Base-by-base conservation (phyloP, 306 rosid species). In the Prunus mume region DNA sequence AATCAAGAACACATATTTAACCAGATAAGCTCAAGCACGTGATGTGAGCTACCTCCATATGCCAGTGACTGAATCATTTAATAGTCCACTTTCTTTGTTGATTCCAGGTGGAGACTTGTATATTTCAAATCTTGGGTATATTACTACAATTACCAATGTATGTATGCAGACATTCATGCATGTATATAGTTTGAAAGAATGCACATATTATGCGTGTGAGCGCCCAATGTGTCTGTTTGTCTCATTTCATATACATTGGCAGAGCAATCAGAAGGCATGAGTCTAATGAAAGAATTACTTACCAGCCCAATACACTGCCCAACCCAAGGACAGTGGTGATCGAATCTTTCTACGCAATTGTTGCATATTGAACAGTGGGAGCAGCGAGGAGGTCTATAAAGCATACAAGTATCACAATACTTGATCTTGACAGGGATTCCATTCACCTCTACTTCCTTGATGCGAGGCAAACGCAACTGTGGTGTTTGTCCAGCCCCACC, bases 271-370 rank as follows among this genome's bases (percentile, higher is more conserved):
- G 69, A 65, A 63, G 43, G 76, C 70, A 78, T 54, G 49, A 70
- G 19, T 20, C 58, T 20, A 71, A 2, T 5, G 57, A 71, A 45
- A 79, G 43, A n/a, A 67, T 45, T 77, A 85, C 95, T 47, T 85
- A 94, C 98, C 90, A 89, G 90, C 57, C 99, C 99, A 73, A 95
- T 95, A 82, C 99, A 95, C 85, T 95, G 99, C 27, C 99, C 99
- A 70, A 95, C 97, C 99, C 99, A 95, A 32, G 99, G 99, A 79
- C 99, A 95, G 82, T 95, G 99, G 69, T 95, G 99, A 82, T 95
- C 99, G 68, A 95, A 95, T 63, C 97, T 87, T 78, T 92, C 96
- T 12, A 95, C 98, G 68, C 98, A 95, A 84, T 95, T 95, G 63
- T 95, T 95, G 90, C 99, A 95, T 69, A 95, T 95, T 28, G 99